A percentile compares a stretch with the other conserved stretches of the same genome.
phyloP scores from a whole-genome alignment of 495 filamentous ascomycete genomes.

The Acidiella bohemica region DNA sequence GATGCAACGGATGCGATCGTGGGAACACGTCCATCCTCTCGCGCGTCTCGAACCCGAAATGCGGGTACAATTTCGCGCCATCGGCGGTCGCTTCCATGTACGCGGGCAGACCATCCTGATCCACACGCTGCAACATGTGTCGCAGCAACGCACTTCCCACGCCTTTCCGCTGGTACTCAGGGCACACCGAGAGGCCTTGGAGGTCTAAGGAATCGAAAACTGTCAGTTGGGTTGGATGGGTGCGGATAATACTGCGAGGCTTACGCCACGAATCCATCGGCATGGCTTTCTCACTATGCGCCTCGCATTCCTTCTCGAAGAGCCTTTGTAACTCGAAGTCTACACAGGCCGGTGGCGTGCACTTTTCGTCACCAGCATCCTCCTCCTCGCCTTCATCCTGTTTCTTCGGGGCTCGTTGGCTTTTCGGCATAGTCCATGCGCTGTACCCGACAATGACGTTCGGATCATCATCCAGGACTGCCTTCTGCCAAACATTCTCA shows the following conservation, averaged over 20 bases:
- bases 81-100: constrained; percentile 1
- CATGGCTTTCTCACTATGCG: not conserved
- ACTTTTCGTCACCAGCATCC: no score
- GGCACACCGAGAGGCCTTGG: not conserved
- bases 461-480: not conserved
- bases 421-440: no score
- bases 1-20: no score
- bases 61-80: not conserved
- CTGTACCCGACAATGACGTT: constrained; percentile 1
- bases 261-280: not conserved
- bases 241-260: no score
- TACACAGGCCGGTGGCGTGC: no score
- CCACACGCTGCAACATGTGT: constrained; percentile 1
- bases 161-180: not conserved
- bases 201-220: constrained; percentile 1
- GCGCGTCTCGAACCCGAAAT: constrained; percentile 1
- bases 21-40: not conserved
- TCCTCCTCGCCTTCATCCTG: not conserved
- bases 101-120: constrained; percentile 1
- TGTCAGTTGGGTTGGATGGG: no score
- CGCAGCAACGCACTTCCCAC: no score
- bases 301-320: constrained; percentile 1
- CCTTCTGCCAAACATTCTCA: not conserved
- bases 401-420: no score
- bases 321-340: no score